phyloP scores from a whole-genome alignment of 352 stramenopile species.

The Globisporangium rhizosaccharum region DNA sequence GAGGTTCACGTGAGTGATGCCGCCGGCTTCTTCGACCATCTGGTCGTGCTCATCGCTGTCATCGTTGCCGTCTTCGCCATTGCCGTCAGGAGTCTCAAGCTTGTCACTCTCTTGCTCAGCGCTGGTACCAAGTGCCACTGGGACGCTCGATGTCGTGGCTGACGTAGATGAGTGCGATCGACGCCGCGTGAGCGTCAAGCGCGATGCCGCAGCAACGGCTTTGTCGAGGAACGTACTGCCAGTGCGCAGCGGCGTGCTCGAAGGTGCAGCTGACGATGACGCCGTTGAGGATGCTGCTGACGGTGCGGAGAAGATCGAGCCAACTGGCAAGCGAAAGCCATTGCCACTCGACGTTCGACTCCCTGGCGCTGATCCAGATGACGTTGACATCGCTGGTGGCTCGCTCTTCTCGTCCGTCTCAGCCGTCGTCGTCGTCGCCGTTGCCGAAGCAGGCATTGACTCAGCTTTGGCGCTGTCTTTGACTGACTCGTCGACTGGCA shows the following conservation, averaged over 20 bases:
- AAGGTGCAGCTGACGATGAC: neutral
- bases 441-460: neutral
- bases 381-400: neutral
- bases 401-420: slow-evolving; percentile 8
- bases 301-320: slow-evolving; percentile 4
- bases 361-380: neutral
- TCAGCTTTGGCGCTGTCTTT: slow-evolving; percentile 9
- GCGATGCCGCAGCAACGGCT: slow-evolving; percentile 56
- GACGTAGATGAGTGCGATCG: slow-evolving; percentile 29
- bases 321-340: slow-evolving; percentile 13
- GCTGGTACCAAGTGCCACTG: neutral
- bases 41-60: slow-evolving; percentile 12
- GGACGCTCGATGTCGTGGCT: neutral
- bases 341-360: slow-evolving; percentile 17
- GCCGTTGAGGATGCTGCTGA: neutral
- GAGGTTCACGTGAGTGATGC: slow-evolving; percentile 33
- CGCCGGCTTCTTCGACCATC: slow-evolving; percentile 16
- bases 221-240: slow-evolving; percentile 71
- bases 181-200: slow-evolving; percentile 24
- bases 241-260: slow-evolving; percentile 30
- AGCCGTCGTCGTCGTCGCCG: neutral
- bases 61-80: neutral
- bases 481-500: slow-evolving; percentile 6
- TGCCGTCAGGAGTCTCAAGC: slow-evolving; percentile 2
- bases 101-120: slow-evolving; percentile 8